phyloP scores from a whole-genome alignment of 495 filamentous ascomycete species.

The Copromyces sp. region DNA sequence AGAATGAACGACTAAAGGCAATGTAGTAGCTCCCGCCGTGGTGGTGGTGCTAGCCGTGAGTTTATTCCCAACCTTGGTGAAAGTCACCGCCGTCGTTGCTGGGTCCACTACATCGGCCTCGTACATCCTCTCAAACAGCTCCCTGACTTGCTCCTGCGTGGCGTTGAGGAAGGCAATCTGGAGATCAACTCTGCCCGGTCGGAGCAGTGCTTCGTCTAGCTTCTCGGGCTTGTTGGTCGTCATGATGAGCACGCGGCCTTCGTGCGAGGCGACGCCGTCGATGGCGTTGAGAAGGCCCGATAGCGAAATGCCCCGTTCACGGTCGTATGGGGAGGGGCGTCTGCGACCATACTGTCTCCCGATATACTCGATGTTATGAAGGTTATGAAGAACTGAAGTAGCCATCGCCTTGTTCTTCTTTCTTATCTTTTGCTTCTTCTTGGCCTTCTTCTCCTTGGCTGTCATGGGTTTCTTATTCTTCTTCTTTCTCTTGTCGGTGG shows the following conservation, averaged over 20 bases:
- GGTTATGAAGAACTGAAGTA: not conserved
- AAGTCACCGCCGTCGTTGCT: not conserved
- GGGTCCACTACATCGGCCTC: constrained; percentile 24
- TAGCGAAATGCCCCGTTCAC: constrained; percentile 48
- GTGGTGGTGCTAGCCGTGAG: not conserved
- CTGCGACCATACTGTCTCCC: not conserved
- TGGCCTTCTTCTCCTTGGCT: not conserved
- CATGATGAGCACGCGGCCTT: constrained; percentile 75
- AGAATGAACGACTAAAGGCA: not conserved
- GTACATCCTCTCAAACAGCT: constrained; percentile 68
- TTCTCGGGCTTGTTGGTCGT: constrained; percentile 71
- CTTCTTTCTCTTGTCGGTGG: constrained; percentile 4
- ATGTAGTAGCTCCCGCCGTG: not conserved
- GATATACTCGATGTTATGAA: not conserved
- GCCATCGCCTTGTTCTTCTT: constrained; percentile 25
- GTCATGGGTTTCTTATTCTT: constrained; percentile 4
- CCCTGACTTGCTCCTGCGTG: constrained; percentile 47
- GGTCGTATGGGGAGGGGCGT: not conserved
- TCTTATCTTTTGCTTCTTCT: constrained; percentile 14
- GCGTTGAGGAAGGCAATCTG: constrained; percentile 61
- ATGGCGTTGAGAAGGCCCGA: constrained; percentile 77
- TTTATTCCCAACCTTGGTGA: not conserved
- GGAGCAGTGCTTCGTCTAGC: constrained; percentile 64
- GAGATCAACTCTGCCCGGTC: constrained; percentile 67
- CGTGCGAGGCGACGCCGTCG: constrained; percentile 72